phyloP scores from a whole-genome alignment of 345 rosid genomes.

The Ailanthus altissimus region DNA sequence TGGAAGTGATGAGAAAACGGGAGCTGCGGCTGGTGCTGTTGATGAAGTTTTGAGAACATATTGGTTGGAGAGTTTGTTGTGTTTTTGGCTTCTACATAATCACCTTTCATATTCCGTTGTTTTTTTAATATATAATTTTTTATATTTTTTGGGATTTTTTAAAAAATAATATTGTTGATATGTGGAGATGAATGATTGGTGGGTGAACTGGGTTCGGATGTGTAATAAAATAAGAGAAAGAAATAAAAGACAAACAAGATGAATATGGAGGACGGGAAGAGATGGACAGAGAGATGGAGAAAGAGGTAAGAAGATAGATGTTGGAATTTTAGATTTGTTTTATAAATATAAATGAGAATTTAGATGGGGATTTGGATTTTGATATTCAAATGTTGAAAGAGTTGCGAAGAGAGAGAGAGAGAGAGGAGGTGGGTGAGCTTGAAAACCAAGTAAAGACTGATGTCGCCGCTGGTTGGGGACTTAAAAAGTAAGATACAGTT shows the following conservation, averaged over 20 bases:
- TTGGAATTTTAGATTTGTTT: conserved; percentile 11
- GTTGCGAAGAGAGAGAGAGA: background rate
- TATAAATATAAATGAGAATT: conserved; percentile 12
- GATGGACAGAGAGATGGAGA: background rate
- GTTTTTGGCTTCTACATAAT: conserved; percentile 42
- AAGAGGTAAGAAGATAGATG: background rate
- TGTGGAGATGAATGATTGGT: background rate
- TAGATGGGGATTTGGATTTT: background rate
- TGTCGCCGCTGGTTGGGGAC: conserved; percentile 56
- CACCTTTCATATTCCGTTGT: conserved; percentile 60
- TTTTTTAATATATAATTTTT: background rate
- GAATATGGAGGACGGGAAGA: conserved; percentile 9
- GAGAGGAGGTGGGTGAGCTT: conserved; percentile 41
- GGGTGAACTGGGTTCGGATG: conserved; percentile 13
- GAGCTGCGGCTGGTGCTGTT: conserved; percentile 33
- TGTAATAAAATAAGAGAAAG: conserved; percentile 3
- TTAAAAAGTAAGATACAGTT: conserved; percentile 31
- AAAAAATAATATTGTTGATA: too few relatives aligned
- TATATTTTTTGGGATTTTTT: background rate
- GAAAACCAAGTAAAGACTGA: conserved; percentile 51
- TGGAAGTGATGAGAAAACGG: conserved; percentile 55
- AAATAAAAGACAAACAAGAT: background rate
- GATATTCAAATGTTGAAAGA: background rate
- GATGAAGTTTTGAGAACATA: conserved; percentile 66
- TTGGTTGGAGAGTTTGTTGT: conserved; percentile 29